Conservation (phyloP, 495 filamentous ascomycete genomes). For the Penicillium soppii region DNA sequence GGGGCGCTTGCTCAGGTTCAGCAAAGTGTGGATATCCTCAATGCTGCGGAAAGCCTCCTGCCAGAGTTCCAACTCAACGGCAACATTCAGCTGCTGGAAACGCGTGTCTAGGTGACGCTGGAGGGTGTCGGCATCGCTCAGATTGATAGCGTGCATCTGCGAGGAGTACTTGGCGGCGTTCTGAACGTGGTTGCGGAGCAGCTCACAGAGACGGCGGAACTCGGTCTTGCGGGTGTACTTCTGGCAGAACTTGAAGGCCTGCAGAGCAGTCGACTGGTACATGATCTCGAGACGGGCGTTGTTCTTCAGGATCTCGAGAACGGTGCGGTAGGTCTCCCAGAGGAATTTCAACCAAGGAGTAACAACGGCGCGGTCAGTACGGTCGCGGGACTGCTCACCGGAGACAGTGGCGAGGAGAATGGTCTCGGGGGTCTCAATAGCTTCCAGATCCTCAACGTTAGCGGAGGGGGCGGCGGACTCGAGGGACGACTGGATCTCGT, state of each 20-base stretch:
- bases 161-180: conserved; percentile 98
- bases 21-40: conserved; percentile 97
- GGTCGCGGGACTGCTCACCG: conserved; percentile 93
- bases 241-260: conserved; percentile 97
- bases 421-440: conserved; percentile 95
- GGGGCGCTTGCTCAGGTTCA: conserved; percentile 97
- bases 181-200: conserved; percentile 96
- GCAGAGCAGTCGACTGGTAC: conserved; percentile 96
- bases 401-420: conserved; percentile 97
- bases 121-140: conserved; percentile 94
- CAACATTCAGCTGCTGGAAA: conserved; percentile 97
- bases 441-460: conserved; percentile 92
- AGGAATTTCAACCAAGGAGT: conserved; percentile 99
- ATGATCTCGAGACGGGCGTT: conserved; percentile 96
- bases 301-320: conserved; percentile 97
- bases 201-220: conserved; percentile 96
- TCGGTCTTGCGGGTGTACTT: conserved; percentile 99
- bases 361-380: conserved; percentile 95
- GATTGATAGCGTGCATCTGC: conserved; percentile 99
- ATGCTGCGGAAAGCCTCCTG: conserved; percentile 99
- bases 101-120: conserved; percentile 97
- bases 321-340: conserved; percentile 99
- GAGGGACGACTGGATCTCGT: conserved; percentile 85
- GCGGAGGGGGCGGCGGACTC: conserved; percentile 67
- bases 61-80: conserved; percentile 97